Conservation (phyloP, 495 filamentous ascomycete species). For the Podospora sp. region DNA sequence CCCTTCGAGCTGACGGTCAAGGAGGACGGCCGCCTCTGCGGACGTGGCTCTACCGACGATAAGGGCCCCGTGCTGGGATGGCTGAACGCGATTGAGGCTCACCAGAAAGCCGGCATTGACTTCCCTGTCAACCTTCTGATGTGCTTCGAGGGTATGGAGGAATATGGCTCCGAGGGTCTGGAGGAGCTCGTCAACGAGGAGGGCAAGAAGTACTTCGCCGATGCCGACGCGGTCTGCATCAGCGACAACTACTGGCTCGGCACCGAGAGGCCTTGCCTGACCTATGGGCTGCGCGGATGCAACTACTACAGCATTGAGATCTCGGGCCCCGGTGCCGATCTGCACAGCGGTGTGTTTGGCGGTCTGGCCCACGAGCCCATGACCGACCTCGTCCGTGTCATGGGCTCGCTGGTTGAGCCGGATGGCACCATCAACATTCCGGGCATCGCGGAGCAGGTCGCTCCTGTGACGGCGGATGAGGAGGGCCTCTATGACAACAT, state of each 20-base stretch:
- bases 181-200: slow-evolving; percentile 92
- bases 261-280: slow-evolving; percentile 95
- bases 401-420: slow-evolving; percentile 82
- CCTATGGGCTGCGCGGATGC: slow-evolving; percentile 96
- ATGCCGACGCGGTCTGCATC: slow-evolving; percentile 95
- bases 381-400: slow-evolving; percentile 86
- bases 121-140: slow-evolving; percentile 97
- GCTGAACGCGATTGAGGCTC: slow-evolving; percentile 97
- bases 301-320: slow-evolving; percentile 94
- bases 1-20: slow-evolving; percentile 91
- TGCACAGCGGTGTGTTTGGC: slow-evolving; percentile 96
- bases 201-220: slow-evolving; percentile 87
- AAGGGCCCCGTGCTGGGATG: slow-evolving; percentile 98
- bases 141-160: slow-evolving; percentile 99
- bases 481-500: slow-evolving; percentile 81
- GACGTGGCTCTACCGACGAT: slow-evolving; percentile 94
- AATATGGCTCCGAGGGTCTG: slow-evolving; percentile 95
- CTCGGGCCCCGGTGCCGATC: slow-evolving; percentile 85
- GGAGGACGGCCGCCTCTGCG: slow-evolving; percentile 89
- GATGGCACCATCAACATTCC: slow-evolving; percentile 88
- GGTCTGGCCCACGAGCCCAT: slow-evolving; percentile 96
- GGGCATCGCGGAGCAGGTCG: slow-evolving; percentile 89
- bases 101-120: slow-evolving; percentile 90
- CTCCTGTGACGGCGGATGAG: slow-evolving; percentile 83
- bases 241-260: slow-evolving; percentile 99